phyloP scores from a whole-genome alignment of 768 basidiomycete species.

The Pisolithus orientalis region DNA sequence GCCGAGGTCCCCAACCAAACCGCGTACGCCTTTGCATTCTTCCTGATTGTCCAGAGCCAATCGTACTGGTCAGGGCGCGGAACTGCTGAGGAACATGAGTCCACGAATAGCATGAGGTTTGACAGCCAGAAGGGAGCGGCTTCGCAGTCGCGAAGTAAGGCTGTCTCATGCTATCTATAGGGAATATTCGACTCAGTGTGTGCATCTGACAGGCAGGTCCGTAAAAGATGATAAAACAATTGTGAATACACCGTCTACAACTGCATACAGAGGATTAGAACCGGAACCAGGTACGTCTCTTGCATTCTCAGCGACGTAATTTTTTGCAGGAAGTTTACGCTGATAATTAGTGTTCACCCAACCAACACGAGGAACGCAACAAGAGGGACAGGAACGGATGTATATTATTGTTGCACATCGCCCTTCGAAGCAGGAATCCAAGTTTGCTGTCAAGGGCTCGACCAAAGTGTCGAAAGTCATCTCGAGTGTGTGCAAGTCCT shows the following conservation, averaged over 20 bases:
- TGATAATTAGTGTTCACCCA: background rate
- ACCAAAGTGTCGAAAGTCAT: constrained; percentile 27
- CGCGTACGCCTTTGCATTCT: background rate
- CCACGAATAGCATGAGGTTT: background rate
- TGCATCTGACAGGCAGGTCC: constrained; percentile 5
- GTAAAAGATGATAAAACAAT: constrained; percentile 14
- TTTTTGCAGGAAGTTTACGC: background rate
- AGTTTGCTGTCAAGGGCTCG: constrained; percentile 24
- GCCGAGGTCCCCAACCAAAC: background rate
- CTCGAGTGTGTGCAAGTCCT: constrained; percentile 23
- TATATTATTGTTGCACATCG: constrained; percentile 28
- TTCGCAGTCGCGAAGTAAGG: constrained; percentile 4
- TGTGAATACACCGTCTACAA: background rate
- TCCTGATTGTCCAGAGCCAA: background rate
- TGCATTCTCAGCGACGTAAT: background rate
- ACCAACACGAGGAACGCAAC: background rate
- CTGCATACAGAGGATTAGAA: background rate
- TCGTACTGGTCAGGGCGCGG: background rate
- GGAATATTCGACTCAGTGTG: background rate
- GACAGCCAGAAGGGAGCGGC: background rate
- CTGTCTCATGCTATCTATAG: background rate
- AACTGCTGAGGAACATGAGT: constrained; percentile 2
- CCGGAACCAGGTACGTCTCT: constrained; percentile 9
- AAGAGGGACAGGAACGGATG: constrained; percentile 9
- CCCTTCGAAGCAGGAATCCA: constrained; percentile 23